phyloP scores from a whole-genome alignment of 2,329 filamentous ascomycete genomes.

The Dissoconium aciculare region DNA sequence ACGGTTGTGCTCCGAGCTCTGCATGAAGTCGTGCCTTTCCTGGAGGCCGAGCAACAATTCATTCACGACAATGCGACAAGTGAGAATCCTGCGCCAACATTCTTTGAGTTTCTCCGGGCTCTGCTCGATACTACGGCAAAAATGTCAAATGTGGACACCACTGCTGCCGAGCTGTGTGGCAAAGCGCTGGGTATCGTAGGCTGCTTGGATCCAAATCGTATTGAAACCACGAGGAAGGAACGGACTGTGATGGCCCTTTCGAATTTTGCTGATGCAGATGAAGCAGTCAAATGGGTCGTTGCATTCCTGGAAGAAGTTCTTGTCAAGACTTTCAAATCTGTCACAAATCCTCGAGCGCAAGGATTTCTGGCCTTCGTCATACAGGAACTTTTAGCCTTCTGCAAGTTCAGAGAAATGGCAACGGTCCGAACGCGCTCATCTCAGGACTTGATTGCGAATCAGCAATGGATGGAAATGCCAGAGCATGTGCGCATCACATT shows the following conservation, averaged over 20 bases:
- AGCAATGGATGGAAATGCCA: conserved; percentile 65
- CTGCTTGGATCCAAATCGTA: conserved; percentile 77
- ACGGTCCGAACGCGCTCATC: conserved; percentile 37
- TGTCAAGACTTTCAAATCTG: conserved; percentile 80
- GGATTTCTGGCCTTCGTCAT: conserved; percentile 88
- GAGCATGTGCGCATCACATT: conserved; percentile 65
- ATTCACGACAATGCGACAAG: conserved; percentile 66
- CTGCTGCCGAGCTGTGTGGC: conserved; percentile 59
- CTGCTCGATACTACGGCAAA: conserved; percentile 75
- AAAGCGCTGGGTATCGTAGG: conserved; percentile 79
- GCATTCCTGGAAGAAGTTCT: conserved; percentile 76
- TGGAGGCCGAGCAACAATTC: conserved; percentile 58
- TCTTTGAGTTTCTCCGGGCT: conserved; percentile 57
- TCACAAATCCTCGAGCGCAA: conserved; percentile 73
- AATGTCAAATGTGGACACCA: conserved; percentile 52
- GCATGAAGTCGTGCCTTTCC: conserved; percentile 57
- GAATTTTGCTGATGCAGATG: conserved; percentile 65
- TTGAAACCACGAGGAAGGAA: conserved; percentile 65
- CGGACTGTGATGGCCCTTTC: conserved; percentile 72
- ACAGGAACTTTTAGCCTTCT: conserved; percentile 73
- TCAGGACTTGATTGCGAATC: conserved; percentile 46
- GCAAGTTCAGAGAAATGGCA: conserved; percentile 50
- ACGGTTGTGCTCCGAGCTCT: conserved; percentile 74
- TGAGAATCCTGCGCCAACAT: conserved; percentile 65
- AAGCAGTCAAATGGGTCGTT: conserved; percentile 73